phyloP scores from a whole-genome alignment of 2,329 filamentous ascomycete genomes.

The Hymenoscyphus albidus region DNA sequence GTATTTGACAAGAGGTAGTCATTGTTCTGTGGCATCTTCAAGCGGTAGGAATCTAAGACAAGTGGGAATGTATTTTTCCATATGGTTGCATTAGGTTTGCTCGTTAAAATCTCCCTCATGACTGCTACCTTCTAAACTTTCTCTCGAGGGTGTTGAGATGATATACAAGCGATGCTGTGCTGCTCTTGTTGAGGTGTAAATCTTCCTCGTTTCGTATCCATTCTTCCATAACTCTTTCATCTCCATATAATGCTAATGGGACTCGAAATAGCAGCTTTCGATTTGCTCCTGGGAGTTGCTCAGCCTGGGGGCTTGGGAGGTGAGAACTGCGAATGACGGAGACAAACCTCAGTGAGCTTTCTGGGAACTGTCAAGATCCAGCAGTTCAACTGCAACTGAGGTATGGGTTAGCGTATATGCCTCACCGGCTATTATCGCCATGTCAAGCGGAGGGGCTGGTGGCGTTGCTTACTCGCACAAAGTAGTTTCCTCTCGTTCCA shows the following conservation, averaged over 20 bases:
- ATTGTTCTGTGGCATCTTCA: too few species aligned
- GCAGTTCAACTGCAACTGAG: constrained; percentile 18
- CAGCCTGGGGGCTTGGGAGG: neutral
- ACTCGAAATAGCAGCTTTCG: constrained; percentile 11
- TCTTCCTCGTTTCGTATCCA: neutral
- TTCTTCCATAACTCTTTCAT: neutral
- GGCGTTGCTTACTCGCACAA: constrained; percentile 13
- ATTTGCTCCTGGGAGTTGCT: constrained; percentile 16
- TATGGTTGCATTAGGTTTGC: too few species aligned
- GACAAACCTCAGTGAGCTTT: constrained; percentile 16
- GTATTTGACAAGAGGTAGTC: too few species aligned
- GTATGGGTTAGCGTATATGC: constrained; percentile 3
- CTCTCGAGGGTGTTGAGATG: too few species aligned
- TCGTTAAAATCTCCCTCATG: too few species aligned
- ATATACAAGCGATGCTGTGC: too few species aligned
- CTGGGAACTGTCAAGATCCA: constrained; percentile 18
- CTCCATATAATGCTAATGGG: too few species aligned
- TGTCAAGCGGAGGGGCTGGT: neutral
- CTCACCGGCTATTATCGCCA: neutral
- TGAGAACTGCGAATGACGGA: neutral
- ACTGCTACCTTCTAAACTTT: too few species aligned
- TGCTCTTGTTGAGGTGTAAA: neutral
- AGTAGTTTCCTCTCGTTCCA: constrained; percentile 12
- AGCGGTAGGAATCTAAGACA: too few species aligned
- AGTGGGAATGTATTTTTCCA: too few species aligned